Conservation (phyloP, 2,329 filamentous ascomycete species). For the Chalaropsis thielavioides region DNA sequence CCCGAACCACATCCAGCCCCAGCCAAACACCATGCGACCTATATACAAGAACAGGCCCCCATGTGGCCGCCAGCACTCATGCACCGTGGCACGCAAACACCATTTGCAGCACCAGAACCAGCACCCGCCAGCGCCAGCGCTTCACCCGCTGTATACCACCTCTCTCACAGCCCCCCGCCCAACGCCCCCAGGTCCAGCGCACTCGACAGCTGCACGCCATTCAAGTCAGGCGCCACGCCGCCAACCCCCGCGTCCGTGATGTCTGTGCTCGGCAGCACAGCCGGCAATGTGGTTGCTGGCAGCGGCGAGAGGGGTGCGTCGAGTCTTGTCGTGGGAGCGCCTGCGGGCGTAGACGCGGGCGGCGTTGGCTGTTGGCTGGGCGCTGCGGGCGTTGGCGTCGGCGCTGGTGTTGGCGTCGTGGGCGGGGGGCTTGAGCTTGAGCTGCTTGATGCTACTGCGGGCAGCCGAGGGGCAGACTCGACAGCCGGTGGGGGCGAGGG, state of each 20-base stretch:
- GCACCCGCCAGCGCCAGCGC: too few relatives aligned
- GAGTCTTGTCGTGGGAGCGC: slow-evolving; percentile 17
- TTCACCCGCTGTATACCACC: too few relatives aligned
- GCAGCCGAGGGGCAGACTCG: slow-evolving; percentile 10
- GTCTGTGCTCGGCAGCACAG: slow-evolving; percentile 20
- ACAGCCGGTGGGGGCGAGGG: neutral
- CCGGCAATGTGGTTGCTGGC: slow-evolving; percentile 19
- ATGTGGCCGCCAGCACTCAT: neutral
- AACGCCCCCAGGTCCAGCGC: slow-evolving; percentile 33
- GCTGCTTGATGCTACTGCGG: too few relatives aligned
- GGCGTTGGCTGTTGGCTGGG: neutral
- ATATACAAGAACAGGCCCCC: neutral
- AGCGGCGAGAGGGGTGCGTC: slow-evolving; percentile 11
- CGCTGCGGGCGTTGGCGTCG: slow-evolving; percentile 20
- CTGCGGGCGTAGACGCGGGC: slow-evolving; percentile 10
- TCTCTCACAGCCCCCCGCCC: slow-evolving; percentile 3
- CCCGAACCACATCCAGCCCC: neutral
- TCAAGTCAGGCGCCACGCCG: slow-evolving; percentile 26
- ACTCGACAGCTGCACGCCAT: slow-evolving; percentile 30
- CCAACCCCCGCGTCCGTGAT: neutral
- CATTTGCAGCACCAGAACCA: too few relatives aligned
- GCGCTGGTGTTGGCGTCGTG: slow-evolving; percentile 20
- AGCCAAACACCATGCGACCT: neutral
- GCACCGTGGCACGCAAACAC: too few relatives aligned
- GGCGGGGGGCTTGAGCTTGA: slow-evolving; percentile 17